Percentiles rank a stretch among this genome's conserved stretches.
Conservation (phyloP, 805 yeast species). For the Monosporozyma solicola region DNA sequence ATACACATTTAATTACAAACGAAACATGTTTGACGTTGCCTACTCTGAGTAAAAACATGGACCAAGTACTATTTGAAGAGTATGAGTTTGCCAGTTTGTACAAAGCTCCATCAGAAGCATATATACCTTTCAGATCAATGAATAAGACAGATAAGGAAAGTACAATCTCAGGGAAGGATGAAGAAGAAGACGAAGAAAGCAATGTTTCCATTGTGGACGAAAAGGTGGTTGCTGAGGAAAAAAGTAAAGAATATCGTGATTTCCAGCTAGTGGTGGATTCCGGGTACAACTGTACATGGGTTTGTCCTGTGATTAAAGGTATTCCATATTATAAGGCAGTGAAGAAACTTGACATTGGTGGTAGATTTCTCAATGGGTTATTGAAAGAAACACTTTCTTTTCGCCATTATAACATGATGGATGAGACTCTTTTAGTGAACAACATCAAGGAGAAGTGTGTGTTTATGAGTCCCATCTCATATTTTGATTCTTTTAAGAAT, state of each 20-base stretch:
- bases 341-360: conserved; percentile 76
- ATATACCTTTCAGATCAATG: conserved; percentile 51
- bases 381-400: conserved; percentile 79
- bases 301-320: conserved; percentile 76
- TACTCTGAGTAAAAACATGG: conserved; percentile 71
- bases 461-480: conserved; percentile 42
- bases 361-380: conserved; percentile 72
- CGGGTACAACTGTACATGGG: conserved; percentile 82
- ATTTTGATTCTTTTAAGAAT: conserved; percentile 24
- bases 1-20: conserved; percentile 56
- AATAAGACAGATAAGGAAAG: conserved; percentile 4
- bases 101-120: conserved; percentile 52
- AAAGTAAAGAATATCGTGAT: conserved; percentile 35
- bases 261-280: conserved; percentile 77
- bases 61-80: conserved; percentile 90
- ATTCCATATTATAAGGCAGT: conserved; percentile 69
- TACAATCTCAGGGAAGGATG: conserved; percentile 18
- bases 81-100: conserved; percentile 68
- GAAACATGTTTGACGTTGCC: conserved; percentile 82
- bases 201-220: no score
- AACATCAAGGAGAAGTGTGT: conserved; percentile 64
- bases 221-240: not conserved
- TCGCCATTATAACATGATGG: conserved; percentile 86
- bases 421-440: conserved; percentile 78
- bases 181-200: not conserved